phyloP scores from a whole-genome alignment of 2,329 filamentous ascomycete species.

The Stagonosporopsis rhizophila region DNA sequence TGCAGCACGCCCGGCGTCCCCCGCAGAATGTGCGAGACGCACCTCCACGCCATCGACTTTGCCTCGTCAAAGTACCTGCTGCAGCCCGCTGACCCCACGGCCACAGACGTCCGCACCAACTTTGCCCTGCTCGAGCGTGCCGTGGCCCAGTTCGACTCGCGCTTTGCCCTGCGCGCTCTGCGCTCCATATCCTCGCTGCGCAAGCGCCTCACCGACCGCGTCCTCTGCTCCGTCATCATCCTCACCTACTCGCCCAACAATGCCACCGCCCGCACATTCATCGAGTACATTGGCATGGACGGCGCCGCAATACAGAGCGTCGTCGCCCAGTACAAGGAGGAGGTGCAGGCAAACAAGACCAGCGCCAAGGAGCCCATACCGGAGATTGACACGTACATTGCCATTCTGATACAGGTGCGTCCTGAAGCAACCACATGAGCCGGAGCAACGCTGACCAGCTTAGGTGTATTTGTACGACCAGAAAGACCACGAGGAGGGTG shows the following conservation, averaged over 20 bases:
- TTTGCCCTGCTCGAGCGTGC: slow-evolving; percentile 91
- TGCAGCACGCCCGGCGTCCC: slow-evolving; percentile 28
- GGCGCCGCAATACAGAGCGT: slow-evolving; percentile 67
- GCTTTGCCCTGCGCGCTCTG: slow-evolving; percentile 92
- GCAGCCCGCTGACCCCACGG: slow-evolving; percentile 41
- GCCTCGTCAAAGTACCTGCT: slow-evolving; percentile 39
- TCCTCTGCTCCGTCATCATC: slow-evolving; percentile 80
- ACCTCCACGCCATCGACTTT: slow-evolving; percentile 40
- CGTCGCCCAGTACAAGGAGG: slow-evolving; percentile 67
- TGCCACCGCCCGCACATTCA: slow-evolving; percentile 71
- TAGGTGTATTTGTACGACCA: slow-evolving; percentile 90
- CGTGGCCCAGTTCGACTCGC: slow-evolving; percentile 89
- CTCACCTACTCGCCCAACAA: slow-evolving; percentile 78
- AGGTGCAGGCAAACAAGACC: slow-evolving; percentile 66
- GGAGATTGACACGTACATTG: slow-evolving; percentile 87
- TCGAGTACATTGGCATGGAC: slow-evolving; percentile 73
- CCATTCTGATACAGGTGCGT: slow-evolving; percentile 67
- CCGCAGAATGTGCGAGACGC: slow-evolving; percentile 39
- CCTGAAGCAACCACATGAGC: slow-evolving; percentile 4
- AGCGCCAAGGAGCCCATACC: slow-evolving; percentile 77
- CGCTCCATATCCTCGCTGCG: slow-evolving; percentile 95
- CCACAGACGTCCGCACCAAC: slow-evolving; percentile 89
- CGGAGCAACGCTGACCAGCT: slow-evolving; percentile 21
- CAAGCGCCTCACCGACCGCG: slow-evolving; percentile 84
- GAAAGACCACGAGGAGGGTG: slow-evolving; percentile 80